A percentile compares a stretch with the other conserved stretches of the same genome.
These are phyloP conservation scores for Xylaria longipes DNA, from an alignment of 495 filamentous ascomycete genomes.

Conservation along the genomic window DNA sequence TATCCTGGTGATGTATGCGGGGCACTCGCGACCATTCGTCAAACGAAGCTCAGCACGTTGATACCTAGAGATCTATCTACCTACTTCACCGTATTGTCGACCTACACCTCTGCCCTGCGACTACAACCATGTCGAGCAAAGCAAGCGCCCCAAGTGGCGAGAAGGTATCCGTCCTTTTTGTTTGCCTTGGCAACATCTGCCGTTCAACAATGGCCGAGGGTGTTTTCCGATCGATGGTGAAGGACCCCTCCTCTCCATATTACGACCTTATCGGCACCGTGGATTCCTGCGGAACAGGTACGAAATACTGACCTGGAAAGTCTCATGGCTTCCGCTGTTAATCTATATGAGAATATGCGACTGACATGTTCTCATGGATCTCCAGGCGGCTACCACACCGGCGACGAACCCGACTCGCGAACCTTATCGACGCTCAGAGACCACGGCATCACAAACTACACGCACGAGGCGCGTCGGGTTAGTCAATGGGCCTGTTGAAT, in stretches of 20 bases:
- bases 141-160: slow-evolving; percentile 27
- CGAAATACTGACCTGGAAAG: background rate
- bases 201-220: slow-evolving; percentile 94
- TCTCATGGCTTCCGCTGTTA: slow-evolving; percentile 24
- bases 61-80: background rate
- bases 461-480: slow-evolving; percentile 79
- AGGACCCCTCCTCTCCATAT: slow-evolving; percentile 55
- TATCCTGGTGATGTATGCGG: background rate
- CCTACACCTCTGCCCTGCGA: background rate
- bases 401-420: slow-evolving; percentile 76
- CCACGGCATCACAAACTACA: slow-evolving; percentile 77
- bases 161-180: slow-evolving; percentile 83
- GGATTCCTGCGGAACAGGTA: slow-evolving; percentile 86
- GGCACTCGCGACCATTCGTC: background rate
- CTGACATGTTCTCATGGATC: background rate
- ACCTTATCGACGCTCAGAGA: slow-evolving; percentile 80
- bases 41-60: background rate
- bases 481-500: slow-evolving; percentile 21
- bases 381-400: slow-evolving; percentile 74
- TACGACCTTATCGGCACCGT: slow-evolving; percentile 68
- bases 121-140: slow-evolving; percentile 17
- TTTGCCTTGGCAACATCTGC: slow-evolving; percentile 97
- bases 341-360: background rate
- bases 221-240: slow-evolving; percentile 78
- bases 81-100: background rate